Conservation (phyloP, 2,329 filamentous ascomycete genomes). For the Penicillium sp. region DNA sequence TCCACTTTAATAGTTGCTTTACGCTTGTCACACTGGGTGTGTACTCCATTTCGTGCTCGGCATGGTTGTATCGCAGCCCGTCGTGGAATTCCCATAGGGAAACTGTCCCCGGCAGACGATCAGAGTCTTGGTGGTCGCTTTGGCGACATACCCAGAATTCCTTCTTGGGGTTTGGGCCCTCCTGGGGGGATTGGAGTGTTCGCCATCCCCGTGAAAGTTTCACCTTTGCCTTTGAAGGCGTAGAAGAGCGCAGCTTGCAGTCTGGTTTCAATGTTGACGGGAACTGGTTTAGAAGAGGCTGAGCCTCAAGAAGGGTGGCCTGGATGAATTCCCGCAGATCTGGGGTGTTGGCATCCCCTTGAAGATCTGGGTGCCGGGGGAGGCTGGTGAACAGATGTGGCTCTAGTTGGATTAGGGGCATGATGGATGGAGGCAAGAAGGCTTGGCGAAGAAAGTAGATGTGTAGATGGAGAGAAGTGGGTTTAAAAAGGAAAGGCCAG, state of each 20-base stretch:
- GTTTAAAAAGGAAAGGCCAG: neutral
- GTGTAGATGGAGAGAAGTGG: neutral
- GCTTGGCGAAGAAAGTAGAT: neutral
- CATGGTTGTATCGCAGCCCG: slow-evolving; percentile 39
- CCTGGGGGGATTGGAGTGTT: slow-evolving; percentile 3
- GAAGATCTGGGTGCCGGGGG: slow-evolving; percentile 31
- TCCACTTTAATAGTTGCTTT: slow-evolving; percentile 32
- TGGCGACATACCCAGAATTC: slow-evolving; percentile 45
- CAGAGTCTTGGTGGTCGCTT: slow-evolving; percentile 35
- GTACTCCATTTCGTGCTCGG: slow-evolving; percentile 43
- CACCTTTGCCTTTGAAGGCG: slow-evolving; percentile 32
- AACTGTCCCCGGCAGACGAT: slow-evolving; percentile 32
- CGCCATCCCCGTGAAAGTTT: slow-evolving; percentile 25
- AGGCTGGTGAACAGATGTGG: slow-evolving; percentile 31
- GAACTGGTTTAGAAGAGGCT: slow-evolving; percentile 28
- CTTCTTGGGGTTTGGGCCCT: neutral
- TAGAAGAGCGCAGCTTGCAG: slow-evolving; percentile 27
- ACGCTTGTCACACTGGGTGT: slow-evolving; percentile 37
- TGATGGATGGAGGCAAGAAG: neutral
- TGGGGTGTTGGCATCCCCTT: slow-evolving; percentile 2
- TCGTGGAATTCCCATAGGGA: slow-evolving; percentile 40
- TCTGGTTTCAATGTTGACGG: slow-evolving; percentile 28
- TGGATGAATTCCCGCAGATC: slow-evolving; percentile 23
- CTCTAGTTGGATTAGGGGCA: slow-evolving; percentile 26
- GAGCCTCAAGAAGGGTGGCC: slow-evolving; percentile 29